Evolutionary conservation across 225 moss, liverwort and hornwort species (phyloP).

Genomic region (Physcomitrium patens): DNA sequence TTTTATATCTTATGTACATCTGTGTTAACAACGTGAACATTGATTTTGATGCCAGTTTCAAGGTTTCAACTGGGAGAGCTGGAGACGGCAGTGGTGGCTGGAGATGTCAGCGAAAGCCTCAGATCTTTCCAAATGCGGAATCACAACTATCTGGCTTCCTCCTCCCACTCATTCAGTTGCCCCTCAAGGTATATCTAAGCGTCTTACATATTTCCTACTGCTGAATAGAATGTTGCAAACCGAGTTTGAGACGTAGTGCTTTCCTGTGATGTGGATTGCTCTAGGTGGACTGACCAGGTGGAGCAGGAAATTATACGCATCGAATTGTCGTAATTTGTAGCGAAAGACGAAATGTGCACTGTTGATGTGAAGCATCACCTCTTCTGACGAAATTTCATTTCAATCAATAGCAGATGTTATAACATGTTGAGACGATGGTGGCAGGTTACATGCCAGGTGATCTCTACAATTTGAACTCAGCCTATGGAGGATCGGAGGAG

Average conservation of each 20-base stretch:
- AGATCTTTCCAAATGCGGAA: slow-evolving; percentile 71
- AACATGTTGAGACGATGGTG: slow-evolving; percentile 16
- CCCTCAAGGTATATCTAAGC: slow-evolving; percentile 66
- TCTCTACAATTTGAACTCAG: slow-evolving; percentile 67
- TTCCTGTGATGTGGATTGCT: neutral
- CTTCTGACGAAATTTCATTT: neutral
- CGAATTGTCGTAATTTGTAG: no score
- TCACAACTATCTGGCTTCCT: slow-evolving; percentile 76
- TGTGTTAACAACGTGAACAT: slow-evolving; percentile 1
- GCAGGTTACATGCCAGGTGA: slow-evolving; percentile 83
- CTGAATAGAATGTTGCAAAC: neutral
- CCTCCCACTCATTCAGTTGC: slow-evolving; percentile 78
- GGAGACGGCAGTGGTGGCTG: slow-evolving; percentile 74
- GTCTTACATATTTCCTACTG: neutral
- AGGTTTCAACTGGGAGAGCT: slow-evolving; percentile 89
- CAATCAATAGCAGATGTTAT: neutral
- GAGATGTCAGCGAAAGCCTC: slow-evolving; percentile 72
- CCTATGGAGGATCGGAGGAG: slow-evolving; percentile 68
- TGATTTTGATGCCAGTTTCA: slow-evolving; percentile 55
- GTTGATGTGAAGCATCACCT: neutral
- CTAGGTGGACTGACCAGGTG: no score
- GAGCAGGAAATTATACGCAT: no score
- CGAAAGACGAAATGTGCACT: no score
- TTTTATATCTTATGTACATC: slow-evolving; percentile 5
- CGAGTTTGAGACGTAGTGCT: neutral